Base-by-base conservation (phyloP, 192 early-diverging fungal species). In the Backusella luteola region DNA sequence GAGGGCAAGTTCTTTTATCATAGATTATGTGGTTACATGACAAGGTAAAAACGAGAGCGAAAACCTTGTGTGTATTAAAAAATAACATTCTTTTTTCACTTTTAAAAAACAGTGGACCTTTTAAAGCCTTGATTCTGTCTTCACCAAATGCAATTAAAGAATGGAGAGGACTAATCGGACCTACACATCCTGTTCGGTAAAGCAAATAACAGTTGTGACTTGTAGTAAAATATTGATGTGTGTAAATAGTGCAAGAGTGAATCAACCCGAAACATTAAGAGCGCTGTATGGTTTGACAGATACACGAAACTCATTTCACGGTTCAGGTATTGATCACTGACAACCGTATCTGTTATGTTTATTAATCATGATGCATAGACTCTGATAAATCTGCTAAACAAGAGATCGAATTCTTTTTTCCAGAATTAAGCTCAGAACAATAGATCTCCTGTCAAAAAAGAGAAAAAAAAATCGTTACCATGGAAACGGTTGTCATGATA, bases 241-340 rank as follows among this genome's bases (percentile, higher is more conserved):
- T 26, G 35, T 26, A 5, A 52, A n/a, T 36, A 88, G 90, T 69
- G 91, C 92, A 75, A 86, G 90, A 26, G 81, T 92, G 1, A 34
- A 79, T 67, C 83, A 84, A 5, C 89, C 88, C 29, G 26, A 77
- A 34, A 88, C 88, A 9, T 74, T 92, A 19, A 81, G 91, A 23
- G 86, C 91, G 9, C 73, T 86, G 3, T 93, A 87, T 76, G 93
- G 91, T 1, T 73, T 94, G 77, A 93, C 91, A 0, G 93, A 94
- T 74, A 93, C 93, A 2, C 67, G 92, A 29, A 93, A 93, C 74
- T 91, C 91, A 1, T 92, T 92, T 49, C 93, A 94, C 77, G 93
- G 93, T 0, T 92, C 91, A 53, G 89, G 89, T 90, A 87, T 66
- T 52, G 66, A 17, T 35, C 38, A 39, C 38, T 6, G 6, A 39